Evolutionary conservation across 2,329 filamentous ascomycete genomes (phyloP), one percentile per base, ranked within the genome.

Genomic region (Cryphonectria radicalis): DNA sequence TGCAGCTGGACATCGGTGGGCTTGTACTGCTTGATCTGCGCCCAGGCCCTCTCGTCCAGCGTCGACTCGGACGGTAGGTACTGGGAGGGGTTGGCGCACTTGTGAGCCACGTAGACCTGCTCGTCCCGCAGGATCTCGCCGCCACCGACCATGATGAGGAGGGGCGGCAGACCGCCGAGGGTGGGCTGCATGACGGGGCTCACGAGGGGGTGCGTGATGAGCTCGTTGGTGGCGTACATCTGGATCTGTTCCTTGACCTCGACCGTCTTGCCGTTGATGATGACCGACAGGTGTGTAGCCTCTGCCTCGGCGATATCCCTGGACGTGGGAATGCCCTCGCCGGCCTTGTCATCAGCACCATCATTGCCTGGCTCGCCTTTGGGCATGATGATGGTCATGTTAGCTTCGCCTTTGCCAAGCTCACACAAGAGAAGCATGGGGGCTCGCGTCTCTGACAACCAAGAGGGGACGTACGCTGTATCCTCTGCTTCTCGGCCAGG

Each of bases 31-130:
- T 86, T 83, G 22, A 96, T 77, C 17, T 85, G 81, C 4, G 87
- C 85, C 28, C 86, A 86, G 40, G 91, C 90, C 72, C 87, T 84
- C 53, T 91, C 87, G 46, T 91, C 85, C 72, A 96, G 83, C 60
- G 89, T 85, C 0, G 84, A 84, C 53, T 92, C 86, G 0, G 88
- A 85, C 0, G 93, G 93, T 0, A 92, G 88, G 76, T 97, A 98
- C 72, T 89, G 88, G 35, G 86, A 79, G 0, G 96, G 96, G 74
- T 97, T 90, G 17, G 96, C 95, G 59, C 93, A 95, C 81, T 98
- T 98, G 81, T 99, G 96, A 0, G 95, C 96, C 19, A 98, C 78
- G 74, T 97, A 98, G 67, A 98, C 93, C 78, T 98, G 96, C 81
- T 99, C 96, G 77, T 99, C 96, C 17, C 94, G 90, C 25, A 99